Evolutionary conservation across 305 asterid species (phyloP).

Genomic region (Fraxinus nigra): DNA sequence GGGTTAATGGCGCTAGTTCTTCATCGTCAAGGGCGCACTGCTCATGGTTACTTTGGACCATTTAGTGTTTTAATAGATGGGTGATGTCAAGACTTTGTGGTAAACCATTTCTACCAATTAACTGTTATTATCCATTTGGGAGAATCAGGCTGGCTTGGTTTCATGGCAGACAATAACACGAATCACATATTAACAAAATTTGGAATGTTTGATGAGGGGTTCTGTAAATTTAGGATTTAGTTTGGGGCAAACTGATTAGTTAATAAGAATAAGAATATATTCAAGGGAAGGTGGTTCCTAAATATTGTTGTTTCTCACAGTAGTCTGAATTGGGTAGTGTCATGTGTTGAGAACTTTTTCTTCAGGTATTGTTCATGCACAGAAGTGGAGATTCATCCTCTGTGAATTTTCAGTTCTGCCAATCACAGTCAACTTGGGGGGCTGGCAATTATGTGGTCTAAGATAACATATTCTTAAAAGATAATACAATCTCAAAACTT

Average conservation of each 20-base stretch:
- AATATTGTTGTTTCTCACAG: neutral
- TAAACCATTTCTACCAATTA: neutral
- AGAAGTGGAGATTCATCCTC: neutral
- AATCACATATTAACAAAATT: neutral
- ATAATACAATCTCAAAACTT: neutral
- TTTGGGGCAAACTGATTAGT: neutral
- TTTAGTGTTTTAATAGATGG: constrained; percentile 9
- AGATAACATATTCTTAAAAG: neutral
- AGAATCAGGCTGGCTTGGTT: neutral
- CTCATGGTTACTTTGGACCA: constrained; percentile 1
- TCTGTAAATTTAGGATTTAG: neutral
- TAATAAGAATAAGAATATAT: neutral
- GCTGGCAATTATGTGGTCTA: neutral
- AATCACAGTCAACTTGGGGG: neutral
- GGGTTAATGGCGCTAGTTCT: constrained; percentile 18
- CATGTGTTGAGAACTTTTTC: neutral
- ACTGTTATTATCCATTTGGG: neutral
- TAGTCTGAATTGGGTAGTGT: neutral
- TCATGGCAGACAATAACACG: neutral
- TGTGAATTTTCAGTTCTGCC: neutral
- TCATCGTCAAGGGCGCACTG: constrained; percentile 9
- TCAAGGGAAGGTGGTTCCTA: neutral
- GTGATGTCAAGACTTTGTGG: constrained; percentile 11
- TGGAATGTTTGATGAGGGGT: neutral
- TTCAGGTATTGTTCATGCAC: neutral